Evolutionary conservation across 257 asterid species (phyloP), one percentile per base, ranked within the genome.

Genomic region (Paraleonurus japonicus): DNA sequence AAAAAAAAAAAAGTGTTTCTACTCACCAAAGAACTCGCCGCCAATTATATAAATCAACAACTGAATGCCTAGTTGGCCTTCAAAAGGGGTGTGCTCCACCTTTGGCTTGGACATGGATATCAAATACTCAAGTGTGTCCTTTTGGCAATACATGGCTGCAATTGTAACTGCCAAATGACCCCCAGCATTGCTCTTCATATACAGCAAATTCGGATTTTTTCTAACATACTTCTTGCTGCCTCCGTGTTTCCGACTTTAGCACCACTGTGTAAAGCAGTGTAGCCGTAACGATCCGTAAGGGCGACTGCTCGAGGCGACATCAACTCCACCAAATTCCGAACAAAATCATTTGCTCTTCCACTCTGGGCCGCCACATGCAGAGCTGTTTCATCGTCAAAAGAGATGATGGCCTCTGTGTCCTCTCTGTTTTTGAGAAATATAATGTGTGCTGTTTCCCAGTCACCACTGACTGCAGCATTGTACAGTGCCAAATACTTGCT

Each of bases 211-310:
- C 0, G 70, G 63, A 15, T 47, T 41, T 9, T 65, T 0, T 27
- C 19, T 0, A 74, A 28, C 73, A 74, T 3, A 24, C 13, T 10
- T 1, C 0, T 1, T 3, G 68, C 78, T 0, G 73, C 78, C 19
- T 58, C 61, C 0, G 35, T 73, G 73, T 74, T 74, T 41, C 73
- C 73, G 1, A 58, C 61, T 39, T 41, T 15, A 3, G 63, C 69
- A 13, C 69, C 76, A 5, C 13, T 4, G 24, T 71, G 76, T 2
- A 71, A 62, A 33, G 76, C 76, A 6, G 75, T 71, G n/a, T 60
- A 20, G 7, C 62, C 69, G 35, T 2, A 1, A 2, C 32, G 1
- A 30, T 17, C 43, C 61, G 2, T 30, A 0, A 32, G 3, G 13
- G 24, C 13, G 1, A 47, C 2, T 0, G 76, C 53, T 0, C 61